These are phyloP conservation scores for Theileria annulata DNA, from an alignment of 169 alveolate species.

Conservation along the genomic window DNA sequence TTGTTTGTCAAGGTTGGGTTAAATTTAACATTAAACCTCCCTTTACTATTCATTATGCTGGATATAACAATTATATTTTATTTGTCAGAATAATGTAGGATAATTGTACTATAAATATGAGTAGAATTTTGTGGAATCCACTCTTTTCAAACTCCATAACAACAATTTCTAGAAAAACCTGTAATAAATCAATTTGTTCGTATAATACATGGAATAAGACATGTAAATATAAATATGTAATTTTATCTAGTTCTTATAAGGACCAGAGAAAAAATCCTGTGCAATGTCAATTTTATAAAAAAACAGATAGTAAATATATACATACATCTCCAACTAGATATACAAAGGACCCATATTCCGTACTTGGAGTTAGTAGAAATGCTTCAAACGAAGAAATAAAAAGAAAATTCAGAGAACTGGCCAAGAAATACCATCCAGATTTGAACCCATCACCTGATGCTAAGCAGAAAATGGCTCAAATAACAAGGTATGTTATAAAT, in stretches of 20 bases:
- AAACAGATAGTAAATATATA: background rate
- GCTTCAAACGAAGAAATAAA: slow-evolving; percentile 89
- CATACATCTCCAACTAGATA: slow-evolving; percentile 46
- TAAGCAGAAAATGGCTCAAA: slow-evolving; percentile 90
- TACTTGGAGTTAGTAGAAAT: slow-evolving; percentile 85
- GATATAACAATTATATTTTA: background rate
- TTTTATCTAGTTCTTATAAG: background rate
- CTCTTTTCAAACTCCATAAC: slow-evolving; percentile 3
- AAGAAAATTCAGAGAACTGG: slow-evolving; percentile 87
- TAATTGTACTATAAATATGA: slow-evolving; percentile 5
- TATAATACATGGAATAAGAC: background rate
- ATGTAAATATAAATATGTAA: background rate
- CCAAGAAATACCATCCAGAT: slow-evolving; percentile 93
- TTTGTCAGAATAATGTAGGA: slow-evolving; percentile 6
- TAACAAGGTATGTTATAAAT: slow-evolving; percentile 77
- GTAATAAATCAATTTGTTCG: slow-evolving; percentile 6
- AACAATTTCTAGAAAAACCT: slow-evolving; percentile 13
- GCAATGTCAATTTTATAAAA: background rate
- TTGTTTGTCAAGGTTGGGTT: slow-evolving; percentile 4
- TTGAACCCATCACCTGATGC: slow-evolving; percentile 91
- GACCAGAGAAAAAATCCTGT: background rate
- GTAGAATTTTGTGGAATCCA: slow-evolving; percentile 15
- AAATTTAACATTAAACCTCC: background rate
- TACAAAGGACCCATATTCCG: slow-evolving; percentile 78
- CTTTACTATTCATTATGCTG: slow-evolving; percentile 2